These are phyloP conservation scores for Orbilia quercus DNA, from an alignment of 2,329 filamentous ascomycete species.

Conservation along the genomic window DNA sequence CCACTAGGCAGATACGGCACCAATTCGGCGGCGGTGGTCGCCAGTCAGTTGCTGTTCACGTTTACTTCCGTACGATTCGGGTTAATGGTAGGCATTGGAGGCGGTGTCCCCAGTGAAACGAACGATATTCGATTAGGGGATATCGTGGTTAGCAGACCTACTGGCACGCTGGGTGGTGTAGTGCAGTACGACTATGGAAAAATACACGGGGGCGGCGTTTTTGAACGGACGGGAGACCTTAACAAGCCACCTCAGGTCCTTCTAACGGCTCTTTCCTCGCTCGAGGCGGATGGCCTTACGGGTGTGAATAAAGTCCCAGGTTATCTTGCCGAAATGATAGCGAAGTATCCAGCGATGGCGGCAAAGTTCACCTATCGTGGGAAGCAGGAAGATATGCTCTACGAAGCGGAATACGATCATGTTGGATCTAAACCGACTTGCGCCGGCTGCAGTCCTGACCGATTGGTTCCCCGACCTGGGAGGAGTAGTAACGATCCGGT, in stretches of 20 bases:
- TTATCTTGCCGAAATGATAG: conserved; percentile 12
- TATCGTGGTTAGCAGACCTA: conserved; percentile 29
- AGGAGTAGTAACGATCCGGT: conserved; percentile 2
- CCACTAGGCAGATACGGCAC: conserved; percentile 14
- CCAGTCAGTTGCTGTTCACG: conserved; percentile 19
- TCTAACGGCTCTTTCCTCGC: background rate
- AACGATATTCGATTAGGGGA: conserved; percentile 59
- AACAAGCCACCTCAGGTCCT: conserved; percentile 22
- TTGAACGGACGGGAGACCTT: conserved; percentile 3
- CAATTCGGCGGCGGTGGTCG: conserved; percentile 12
- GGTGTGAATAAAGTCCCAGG: conserved; percentile 8
- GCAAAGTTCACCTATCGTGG: conserved; percentile 14
- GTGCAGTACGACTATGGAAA: conserved; percentile 23
- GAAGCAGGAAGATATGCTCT: conserved; percentile 6
- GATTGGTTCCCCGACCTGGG: background rate
- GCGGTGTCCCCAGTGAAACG: conserved; percentile 5
- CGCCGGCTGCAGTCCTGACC: background rate
- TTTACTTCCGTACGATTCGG: conserved; percentile 18
- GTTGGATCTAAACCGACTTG: background rate
- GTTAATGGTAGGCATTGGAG: conserved; percentile 26
- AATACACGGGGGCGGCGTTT: background rate
- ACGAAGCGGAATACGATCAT: conserved; percentile 11
- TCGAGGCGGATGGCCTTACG: background rate
- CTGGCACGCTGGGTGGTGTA: conserved; percentile 14
- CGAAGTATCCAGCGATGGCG: conserved; percentile 13